Conservation (phyloP, 768 basidiomycete genomes). For the Leucocoprinus sp. region DNA sequence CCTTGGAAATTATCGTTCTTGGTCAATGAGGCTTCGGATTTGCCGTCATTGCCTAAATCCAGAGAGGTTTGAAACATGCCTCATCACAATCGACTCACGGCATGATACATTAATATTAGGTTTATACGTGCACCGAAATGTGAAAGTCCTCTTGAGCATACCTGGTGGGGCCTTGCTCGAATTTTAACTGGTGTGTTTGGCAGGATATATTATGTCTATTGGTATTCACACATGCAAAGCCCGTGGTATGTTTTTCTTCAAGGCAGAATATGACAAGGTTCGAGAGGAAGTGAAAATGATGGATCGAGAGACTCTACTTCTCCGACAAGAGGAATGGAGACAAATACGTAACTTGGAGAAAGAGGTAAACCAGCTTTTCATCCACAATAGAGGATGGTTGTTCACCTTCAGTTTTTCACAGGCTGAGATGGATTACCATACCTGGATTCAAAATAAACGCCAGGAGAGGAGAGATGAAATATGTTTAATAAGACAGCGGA, state of each 20-base stretch:
- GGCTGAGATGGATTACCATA: not conserved
- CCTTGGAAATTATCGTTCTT: not conserved
- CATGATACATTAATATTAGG: not conserved
- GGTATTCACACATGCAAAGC: not conserved
- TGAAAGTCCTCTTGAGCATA: not conserved
- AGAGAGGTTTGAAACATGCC: not conserved
- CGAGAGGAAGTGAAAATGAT: not conserved
- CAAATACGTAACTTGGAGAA: not conserved
- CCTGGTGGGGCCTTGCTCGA: conserved; percentile 1
- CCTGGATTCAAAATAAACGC: not conserved
- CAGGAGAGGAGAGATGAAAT: not conserved
- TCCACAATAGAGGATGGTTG: not conserved
- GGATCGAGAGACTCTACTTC: not conserved
- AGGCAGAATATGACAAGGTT: conserved; percentile 1
- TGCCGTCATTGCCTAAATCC: not conserved
- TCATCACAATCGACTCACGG: not conserved
- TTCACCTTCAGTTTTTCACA: not conserved
- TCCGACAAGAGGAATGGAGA: not conserved
- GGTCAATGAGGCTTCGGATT: conserved; percentile 2
- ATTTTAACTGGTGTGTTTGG: not conserved
- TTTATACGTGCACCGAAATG: not conserved
- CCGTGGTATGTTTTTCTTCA: not conserved
- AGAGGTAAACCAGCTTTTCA: not conserved
- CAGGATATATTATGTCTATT: not conserved
- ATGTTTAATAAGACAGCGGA: not conserved